Percentiles rank a stretch among this genome's conserved stretches.
phyloP scores from a whole-genome alignment of 805 yeast genomes.

The Cyberlindnera nakhonratchasimensis region DNA sequence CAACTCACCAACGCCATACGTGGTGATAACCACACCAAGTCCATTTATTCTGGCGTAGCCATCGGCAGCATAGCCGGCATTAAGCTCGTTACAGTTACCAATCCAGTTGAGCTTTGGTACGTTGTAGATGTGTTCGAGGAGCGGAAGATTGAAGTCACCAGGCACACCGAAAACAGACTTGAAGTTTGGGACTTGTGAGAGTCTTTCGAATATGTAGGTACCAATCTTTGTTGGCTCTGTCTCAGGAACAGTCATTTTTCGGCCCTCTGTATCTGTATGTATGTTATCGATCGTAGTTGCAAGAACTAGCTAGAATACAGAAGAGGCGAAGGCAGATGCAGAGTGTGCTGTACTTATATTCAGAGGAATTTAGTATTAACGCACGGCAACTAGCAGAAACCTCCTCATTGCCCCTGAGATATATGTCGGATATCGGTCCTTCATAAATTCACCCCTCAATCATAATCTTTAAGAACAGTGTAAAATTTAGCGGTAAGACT shows the following conservation, averaged over 20 bases:
- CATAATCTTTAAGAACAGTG: too few species aligned
- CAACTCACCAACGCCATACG: conserved; percentile 89
- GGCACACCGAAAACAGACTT: conserved; percentile 70
- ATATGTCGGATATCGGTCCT: too few species aligned
- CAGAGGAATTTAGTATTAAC: too few species aligned
- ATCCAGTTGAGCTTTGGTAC: conserved; percentile 58
- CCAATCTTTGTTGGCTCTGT: conserved; percentile 44
- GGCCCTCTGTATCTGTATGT: neutral
- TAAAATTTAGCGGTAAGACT: too few species aligned
- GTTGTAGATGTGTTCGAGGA: conserved; percentile 62
- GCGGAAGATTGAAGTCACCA: conserved; percentile 64
- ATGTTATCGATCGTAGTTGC: neutral
- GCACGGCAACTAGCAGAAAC: too few species aligned
- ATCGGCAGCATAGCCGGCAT: conserved; percentile 88
- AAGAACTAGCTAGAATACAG: too few species aligned
- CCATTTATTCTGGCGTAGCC: conserved; percentile 65
- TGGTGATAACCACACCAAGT: conserved; percentile 40
- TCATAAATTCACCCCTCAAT: too few species aligned
- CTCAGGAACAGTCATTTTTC: conserved; percentile 19
- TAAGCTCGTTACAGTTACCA: conserved; percentile 85
- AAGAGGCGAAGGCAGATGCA: too few species aligned
- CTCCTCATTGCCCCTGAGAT: too few species aligned
- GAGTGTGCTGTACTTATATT: too few species aligned
- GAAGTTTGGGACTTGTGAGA: conserved; percentile 47
- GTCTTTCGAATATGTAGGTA: conserved; percentile 60